Conservation (phyloP, 148 eudicot species). For the Arctostaphylos glauca region DNA sequence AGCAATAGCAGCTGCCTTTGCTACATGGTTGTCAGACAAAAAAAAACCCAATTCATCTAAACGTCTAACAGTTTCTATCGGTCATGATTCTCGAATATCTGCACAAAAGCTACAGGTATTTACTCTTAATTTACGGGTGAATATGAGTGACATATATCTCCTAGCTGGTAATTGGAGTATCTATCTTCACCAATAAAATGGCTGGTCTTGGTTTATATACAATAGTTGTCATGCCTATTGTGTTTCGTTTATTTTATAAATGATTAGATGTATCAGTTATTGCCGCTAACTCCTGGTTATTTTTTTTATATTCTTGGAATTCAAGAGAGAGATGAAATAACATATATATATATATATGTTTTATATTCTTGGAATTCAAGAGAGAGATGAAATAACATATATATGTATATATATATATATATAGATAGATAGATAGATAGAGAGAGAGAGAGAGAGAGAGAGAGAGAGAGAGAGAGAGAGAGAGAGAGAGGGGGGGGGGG, state of each 20-base stretch:
- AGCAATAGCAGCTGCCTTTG: slow-evolving; percentile 97
- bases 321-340: background rate
- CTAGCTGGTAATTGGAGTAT: background rate
- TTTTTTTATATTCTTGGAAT: background rate
- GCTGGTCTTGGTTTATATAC: background rate
- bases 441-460: too few species aligned
- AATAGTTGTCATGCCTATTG: background rate
- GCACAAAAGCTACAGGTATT: slow-evolving; percentile 85
- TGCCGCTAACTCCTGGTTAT: background rate
- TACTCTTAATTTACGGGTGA: background rate
- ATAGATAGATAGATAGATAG: too few species aligned
- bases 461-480: too few species aligned
- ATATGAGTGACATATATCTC: slow-evolving; percentile 5
- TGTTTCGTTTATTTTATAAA: background rate
- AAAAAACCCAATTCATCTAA: slow-evolving; percentile 57
- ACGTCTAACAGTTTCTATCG: slow-evolving; percentile 70
- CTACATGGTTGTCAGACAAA: slow-evolving; percentile 79
- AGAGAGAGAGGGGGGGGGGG: too few species aligned
- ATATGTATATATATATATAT: too few species aligned
- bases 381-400: too few species aligned
- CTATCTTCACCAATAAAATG: background rate
- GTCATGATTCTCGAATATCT: slow-evolving; percentile 94
- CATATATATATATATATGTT: too few species aligned
- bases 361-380: too few species aligned
- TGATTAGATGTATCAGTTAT: background rate